Evolutionary conservation across 2,329 filamentous ascomycete species (phyloP), one percentile per base, ranked within the genome.

Genomic region (Colletotrichum echinochloae): DNA sequence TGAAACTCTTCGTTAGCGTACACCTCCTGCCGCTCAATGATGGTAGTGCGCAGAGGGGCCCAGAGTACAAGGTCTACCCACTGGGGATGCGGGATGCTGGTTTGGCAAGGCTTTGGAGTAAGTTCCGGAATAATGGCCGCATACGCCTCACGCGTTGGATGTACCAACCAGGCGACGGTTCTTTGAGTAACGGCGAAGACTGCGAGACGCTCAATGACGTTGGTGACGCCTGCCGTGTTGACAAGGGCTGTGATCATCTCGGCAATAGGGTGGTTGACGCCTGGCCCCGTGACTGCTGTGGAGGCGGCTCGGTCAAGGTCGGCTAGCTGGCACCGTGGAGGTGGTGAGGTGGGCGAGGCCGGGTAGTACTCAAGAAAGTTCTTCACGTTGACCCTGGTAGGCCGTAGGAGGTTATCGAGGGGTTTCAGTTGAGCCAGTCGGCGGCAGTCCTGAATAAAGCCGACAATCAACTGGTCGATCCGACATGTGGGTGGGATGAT

Each of bases 1-100:
- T 77, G 76, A 52, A 83, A 83, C 60, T 83, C 80, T 3, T 77
- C 75, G 9, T 78, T 83, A 49, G 77, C 78, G 65, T 83, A 83
- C 5, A 77, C 60, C 20, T 77, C 75, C 66, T 80, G 81, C 28
- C 78, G 77, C 56, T 78, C 74, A 30, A 81, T 80, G 56, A 80
- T 74, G 49, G 74, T 77, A 61, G 80, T 78, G 66, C 80, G 79
- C 33, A 83, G 72, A 44, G 76, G 74, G 30, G 75, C 75, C 78
- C 78, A 81, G 16, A 79, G 65, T 26, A 79, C 65, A 8, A 78
- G 74, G 62, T 80, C 75, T 39, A 83, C 75, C 77, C 79, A 80
- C 52, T 77, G 75, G 12, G 72, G 73, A 66, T 80, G 79, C 8
- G 74, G 72, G 28, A 74, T 72, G 60, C 67, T 74, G 57, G 75